These are phyloP conservation scores for Lasiosphaeriaceae sp. DNA, from an alignment of 495 filamentous ascomycete species.

Conservation along the genomic window DNA sequence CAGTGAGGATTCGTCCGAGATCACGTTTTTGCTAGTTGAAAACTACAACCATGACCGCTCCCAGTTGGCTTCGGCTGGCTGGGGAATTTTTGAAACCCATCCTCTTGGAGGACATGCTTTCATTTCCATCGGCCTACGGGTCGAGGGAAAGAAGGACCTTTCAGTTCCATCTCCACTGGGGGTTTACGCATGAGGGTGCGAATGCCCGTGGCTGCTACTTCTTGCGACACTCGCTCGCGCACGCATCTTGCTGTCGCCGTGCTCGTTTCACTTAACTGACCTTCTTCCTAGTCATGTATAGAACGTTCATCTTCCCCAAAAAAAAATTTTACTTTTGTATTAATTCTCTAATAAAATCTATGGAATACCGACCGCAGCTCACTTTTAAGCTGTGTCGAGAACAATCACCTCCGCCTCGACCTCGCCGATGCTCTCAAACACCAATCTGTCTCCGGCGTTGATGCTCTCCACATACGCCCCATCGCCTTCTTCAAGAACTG, in stretches of 20 bases:
- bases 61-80: conserved; percentile 18
- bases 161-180: no score
- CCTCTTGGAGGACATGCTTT: conserved; percentile 7
- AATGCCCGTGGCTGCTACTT: no score
- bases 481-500: conserved; percentile 65
- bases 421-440: conserved; percentile 61
- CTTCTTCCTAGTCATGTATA: no score
- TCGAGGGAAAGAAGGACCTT: conserved; percentile 22
- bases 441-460: conserved; percentile 55
- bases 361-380: neutral
- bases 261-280: no score
- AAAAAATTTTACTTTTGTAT: neutral
- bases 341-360: no score
- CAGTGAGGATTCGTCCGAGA: conserved; percentile 56
- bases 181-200: no score
- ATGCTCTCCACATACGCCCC: conserved; percentile 62
- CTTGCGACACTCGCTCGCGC: neutral
- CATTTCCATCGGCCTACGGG: conserved; percentile 22
- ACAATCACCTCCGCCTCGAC: conserved; percentile 65
- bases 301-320: neutral
- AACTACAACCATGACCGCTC: conserved; percentile 53
- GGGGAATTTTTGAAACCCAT: conserved; percentile 27
- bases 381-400: conserved; percentile 49
- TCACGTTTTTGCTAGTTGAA: conserved; percentile 57
- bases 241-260: no score